Conservation (phyloP, 305 asterid species). For the Stenogyne calaminthoides region DNA sequence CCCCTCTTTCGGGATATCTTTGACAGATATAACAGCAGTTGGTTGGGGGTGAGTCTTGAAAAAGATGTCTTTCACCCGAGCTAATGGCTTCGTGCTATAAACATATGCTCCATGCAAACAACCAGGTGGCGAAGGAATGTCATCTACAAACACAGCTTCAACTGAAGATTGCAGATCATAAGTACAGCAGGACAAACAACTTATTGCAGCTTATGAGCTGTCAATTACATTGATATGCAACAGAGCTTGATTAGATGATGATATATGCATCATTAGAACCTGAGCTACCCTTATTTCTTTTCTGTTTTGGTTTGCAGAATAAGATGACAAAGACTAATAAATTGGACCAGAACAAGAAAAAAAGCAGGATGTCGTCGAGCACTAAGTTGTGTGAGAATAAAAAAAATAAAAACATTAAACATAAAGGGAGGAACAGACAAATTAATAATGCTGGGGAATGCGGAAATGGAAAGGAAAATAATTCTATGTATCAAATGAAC, state of each 20-base stretch:
- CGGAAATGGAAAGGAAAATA: not conserved
- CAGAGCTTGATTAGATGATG: not conserved
- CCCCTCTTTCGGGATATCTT: slow-evolving; percentile 73
- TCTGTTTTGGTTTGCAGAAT: not conserved
- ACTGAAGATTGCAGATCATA: slow-evolving; percentile 42
- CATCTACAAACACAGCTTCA: slow-evolving; percentile 81
- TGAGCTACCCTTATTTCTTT: not conserved
- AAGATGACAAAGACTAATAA: not conserved
- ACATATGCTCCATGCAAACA: slow-evolving; percentile 76
- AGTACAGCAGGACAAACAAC: not conserved
- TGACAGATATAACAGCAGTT: slow-evolving; percentile 50
- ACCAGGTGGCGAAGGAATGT: slow-evolving; percentile 72
- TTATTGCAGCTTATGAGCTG: not conserved
- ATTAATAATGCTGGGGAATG: not conserved
- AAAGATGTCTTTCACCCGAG: slow-evolving; percentile 51
- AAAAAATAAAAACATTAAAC: not conserved
- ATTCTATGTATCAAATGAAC: not conserved
- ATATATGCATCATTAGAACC: not conserved
- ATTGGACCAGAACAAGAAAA: no score
- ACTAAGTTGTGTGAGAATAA: not conserved
- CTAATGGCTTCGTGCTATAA: slow-evolving; percentile 67
- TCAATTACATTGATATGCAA: not conserved
- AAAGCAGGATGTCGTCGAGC: not conserved
- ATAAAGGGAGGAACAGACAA: not conserved
- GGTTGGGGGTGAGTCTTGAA: slow-evolving; percentile 34